Conservation (phyloP, 805 yeast genomes). For the Candida railenensis region DNA sequence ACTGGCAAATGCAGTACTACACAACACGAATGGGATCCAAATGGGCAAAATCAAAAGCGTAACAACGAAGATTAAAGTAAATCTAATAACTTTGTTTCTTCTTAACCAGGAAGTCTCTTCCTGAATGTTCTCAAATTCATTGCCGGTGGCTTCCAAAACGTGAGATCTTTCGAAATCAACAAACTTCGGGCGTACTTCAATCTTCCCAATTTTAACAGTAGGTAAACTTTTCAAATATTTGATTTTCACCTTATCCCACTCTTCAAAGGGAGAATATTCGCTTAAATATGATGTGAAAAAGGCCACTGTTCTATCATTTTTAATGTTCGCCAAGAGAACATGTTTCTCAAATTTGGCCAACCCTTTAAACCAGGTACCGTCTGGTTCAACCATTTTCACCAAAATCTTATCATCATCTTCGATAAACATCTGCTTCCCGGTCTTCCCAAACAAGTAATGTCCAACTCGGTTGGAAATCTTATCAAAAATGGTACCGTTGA, state of each 20-base stretch:
- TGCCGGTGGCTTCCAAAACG: slow-evolving; percentile 4
- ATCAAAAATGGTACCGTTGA: slow-evolving; percentile 31
- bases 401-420: slow-evolving; percentile 46
- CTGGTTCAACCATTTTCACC: slow-evolving; percentile 52
- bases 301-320: slow-evolving; percentile 84
- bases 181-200: slow-evolving; percentile 44
- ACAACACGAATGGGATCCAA: slow-evolving; percentile 50
- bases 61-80: slow-evolving; percentile 21
- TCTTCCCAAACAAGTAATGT: slow-evolving; percentile 32
- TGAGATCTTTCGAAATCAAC: slow-evolving; percentile 47
- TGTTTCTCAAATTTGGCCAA: slow-evolving; percentile 56
- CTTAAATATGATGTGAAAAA: slow-evolving; percentile 82
- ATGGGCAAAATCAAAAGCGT: slow-evolving; percentile 40
- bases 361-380: slow-evolving; percentile 51
- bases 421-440: slow-evolving; percentile 36
- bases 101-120: slow-evolving; percentile 39
- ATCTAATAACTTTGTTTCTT: slow-evolving; percentile 22
- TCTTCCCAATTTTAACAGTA: slow-evolving; percentile 34
- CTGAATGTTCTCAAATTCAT: slow-evolving; percentile 24
- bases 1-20: slow-evolving; percentile 33
- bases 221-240: slow-evolving; percentile 49
- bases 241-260: slow-evolving; percentile 47
- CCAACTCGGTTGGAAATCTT: slow-evolving; percentile 32
- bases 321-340: slow-evolving; percentile 67
- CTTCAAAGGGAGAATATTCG: slow-evolving; percentile 69